phyloP scores from a whole-genome alignment of 2,329 filamentous ascomycete genomes.

The Chrysoporthe cubensis region DNA sequence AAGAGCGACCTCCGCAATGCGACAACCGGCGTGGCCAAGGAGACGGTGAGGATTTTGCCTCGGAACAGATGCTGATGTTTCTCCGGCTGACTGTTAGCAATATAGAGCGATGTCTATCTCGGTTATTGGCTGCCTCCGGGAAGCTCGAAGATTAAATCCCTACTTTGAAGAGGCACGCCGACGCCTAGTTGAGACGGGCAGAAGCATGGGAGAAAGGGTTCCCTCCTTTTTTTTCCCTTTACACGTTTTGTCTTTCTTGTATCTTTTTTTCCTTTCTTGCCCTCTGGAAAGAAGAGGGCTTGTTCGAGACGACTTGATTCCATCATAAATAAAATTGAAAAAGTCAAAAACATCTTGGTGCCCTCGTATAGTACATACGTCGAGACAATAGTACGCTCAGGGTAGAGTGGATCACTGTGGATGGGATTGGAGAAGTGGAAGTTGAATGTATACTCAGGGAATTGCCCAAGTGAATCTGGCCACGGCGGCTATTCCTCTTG shows the following conservation, averaged over 20 bases:
- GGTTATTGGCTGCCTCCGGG: conserved; percentile 11
- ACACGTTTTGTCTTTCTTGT: no score
- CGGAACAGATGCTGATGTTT: no score
- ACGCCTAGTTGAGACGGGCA: no score
- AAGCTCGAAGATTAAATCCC: conserved; percentile 5
- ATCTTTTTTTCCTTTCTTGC: no score
- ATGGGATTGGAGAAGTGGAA: background rate
- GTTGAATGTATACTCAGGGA: background rate
- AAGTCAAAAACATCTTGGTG: no score
- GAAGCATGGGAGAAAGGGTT: no score
- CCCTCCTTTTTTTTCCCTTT: no score
- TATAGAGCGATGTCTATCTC: conserved; percentile 10
- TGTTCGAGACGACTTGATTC: background rate
- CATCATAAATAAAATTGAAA: background rate
- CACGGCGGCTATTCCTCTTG: no score
- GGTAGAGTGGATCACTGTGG: background rate
- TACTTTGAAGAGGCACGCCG: background rate
- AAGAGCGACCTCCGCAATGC: conserved; percentile 1
- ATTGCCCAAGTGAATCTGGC: no score
- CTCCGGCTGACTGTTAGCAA: background rate
- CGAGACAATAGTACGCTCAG: background rate
- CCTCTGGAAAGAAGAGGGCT: no score
- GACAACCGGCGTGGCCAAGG: background rate
- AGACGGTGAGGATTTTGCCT: background rate
- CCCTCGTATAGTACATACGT: background rate